Base-by-base conservation (phyloP, 129 eudicot species). In the Chrysanthemum seticuspe region DNA sequence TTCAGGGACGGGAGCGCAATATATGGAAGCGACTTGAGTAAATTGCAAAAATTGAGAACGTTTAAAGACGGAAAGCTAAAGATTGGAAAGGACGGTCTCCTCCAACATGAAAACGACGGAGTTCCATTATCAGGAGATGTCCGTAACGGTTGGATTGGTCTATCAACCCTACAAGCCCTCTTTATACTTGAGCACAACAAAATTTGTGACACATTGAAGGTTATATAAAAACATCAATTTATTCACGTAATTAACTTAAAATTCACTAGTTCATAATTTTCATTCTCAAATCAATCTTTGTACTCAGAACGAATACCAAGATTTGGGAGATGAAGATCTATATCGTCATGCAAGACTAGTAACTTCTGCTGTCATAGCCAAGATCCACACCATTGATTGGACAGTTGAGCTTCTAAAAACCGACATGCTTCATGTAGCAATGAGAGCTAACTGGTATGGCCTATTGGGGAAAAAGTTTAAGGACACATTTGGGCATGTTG, bases 301-400 rank as follows among this genome's bases (percentile, higher is more conserved):
- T 63, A 48, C 25, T 61, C 51, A 87, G 89, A 74, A 77, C 36
- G 87, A 87, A 77, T 68, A 87, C 71, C 84, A 65, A 11, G 72
- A 78, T 3, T 29, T 84, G 72, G 70, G 34, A 2, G 92, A 87
- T 52, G 93, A 87, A 60, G 82, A 77, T 62, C 68, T 87, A 59
- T 87, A 87, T 56, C 87, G 73, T 34, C 82, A 84, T 59, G 87
- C 89, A 40, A 82, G 89, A 71, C 76, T 87, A 59, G 89, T 87
- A 31, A 87, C 85, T 57, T 77, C 87, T 14, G 93, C 89, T 3
- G 89, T 87, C 4, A 87, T 87, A 2, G 93, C 93, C 14, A 87
- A 87, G 79, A 69, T 87, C 54, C 93, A 87, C 82, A 87, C 93
- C 64, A 87, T 87, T 51, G 93, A 84, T 66, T 87, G 93, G 93